Base-by-base conservation (phyloP, 2,329 filamentous ascomycete species). In the Cadophora luteo-olivacea region DNA sequence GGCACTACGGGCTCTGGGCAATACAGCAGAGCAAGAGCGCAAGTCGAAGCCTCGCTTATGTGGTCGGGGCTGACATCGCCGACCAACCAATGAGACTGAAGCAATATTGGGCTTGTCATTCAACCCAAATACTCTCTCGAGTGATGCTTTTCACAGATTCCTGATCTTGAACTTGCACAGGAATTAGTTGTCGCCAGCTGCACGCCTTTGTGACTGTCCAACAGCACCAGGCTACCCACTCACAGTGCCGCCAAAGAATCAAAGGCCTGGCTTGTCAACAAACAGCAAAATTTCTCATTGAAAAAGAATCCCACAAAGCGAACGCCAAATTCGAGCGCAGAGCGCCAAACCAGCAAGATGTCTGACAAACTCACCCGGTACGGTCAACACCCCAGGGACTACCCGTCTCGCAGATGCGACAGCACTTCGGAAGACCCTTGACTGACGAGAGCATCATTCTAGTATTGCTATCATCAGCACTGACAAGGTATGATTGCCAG, bases 401-500 rank as follows among this genome's bases (percentile, higher is more conserved):
- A 24, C 14, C 16, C 45, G 4, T 41, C 25, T 61, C 4, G 57
- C 65, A 66, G 48, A 64, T 4, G 33, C 25, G 16, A 5, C 19
- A 33, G 24, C 36, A 51, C 41, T 63, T 16, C 6, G 36, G 22
- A 58, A 3, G 16, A 11, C 32, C 14, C n/a, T n/a, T 33, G 52
- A 52, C 69, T 73, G 63, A 73, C 57, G n/a, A 45, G 9, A 16
- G 22, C 51, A 29, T 24, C 55, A 52, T 9, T 36, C 22, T 41
- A 69, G 96, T 92, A 94, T 99, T 84, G 96, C 96, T 78, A 99
- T 99, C 85, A 93, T 99, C 86, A 98, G 95, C 83, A 92, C 88
- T 81, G 96, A 99, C 91, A 98, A 99, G 91, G 93, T 96, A 80
- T 78, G 84, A 70, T 75, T 77, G 78, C 66, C 64, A 45, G 24